phyloP scores from a whole-genome alignment of 768 basidiomycete species.

The Hemileccinum rubropunctum region DNA sequence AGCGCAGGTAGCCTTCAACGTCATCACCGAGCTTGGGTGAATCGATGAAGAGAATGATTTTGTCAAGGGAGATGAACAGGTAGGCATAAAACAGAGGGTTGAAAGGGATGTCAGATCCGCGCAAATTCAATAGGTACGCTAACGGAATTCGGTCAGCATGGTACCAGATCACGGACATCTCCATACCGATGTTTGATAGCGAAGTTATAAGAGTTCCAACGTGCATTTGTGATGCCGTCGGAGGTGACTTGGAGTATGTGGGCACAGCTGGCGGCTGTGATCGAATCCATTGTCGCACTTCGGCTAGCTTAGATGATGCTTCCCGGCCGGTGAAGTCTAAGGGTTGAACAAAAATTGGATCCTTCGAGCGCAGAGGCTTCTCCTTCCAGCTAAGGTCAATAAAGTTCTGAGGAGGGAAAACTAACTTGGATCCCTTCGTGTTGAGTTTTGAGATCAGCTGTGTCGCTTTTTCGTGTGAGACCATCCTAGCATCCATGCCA shows the following conservation, averaged over 20 bases:
- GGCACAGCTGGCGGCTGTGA: conserved; percentile 56
- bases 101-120: conserved; percentile 87
- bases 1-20: conserved; percentile 55
- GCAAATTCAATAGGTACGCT: conserved; percentile 88
- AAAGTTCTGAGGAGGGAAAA: conserved; percentile 81
- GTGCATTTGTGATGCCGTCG: conserved; percentile 61
- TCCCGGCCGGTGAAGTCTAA: conserved; percentile 70
- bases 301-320: conserved; percentile 64
- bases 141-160: conserved; percentile 9
- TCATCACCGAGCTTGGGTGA: conserved; percentile 57
- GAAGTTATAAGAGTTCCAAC: conserved; percentile 67
- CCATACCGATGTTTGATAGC: conserved; percentile 67
- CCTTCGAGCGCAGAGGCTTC: conserved; percentile 66
- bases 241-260: conserved; percentile 59
- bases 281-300: conserved; percentile 69
- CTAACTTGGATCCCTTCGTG: conserved; percentile 57
- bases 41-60: conserved; percentile 78
- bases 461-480: conserved; percentile 69
- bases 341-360: conserved; percentile 63
- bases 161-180: neutral
- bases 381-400: conserved; percentile 81
- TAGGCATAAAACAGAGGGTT: conserved; percentile 93
- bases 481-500: conserved; percentile 83
- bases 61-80: conserved; percentile 63
- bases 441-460: conserved; percentile 56